These are phyloP conservation scores for Flaveria robusta DNA, from an alignment of 129 eudicot genomes.

Conservation along the genomic window DNA sequence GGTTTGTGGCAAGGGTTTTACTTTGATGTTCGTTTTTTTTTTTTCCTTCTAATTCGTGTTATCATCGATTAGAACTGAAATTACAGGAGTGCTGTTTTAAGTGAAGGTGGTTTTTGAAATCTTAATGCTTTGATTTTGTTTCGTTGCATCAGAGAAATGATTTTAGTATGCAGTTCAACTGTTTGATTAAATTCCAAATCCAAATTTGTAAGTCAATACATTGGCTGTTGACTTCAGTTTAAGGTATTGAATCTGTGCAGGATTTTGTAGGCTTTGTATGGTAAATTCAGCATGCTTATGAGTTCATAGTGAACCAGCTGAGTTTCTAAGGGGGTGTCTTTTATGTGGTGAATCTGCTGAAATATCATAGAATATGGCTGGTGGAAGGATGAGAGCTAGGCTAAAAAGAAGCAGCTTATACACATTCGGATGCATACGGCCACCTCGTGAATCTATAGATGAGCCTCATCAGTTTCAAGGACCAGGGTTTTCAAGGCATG, in stretches of 20 bases:
- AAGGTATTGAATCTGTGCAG: constrained; percentile 20
- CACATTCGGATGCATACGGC: constrained; percentile 46
- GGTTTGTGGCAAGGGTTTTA: constrained; percentile 15
- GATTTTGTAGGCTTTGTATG: constrained; percentile 18
- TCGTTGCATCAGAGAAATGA: neutral
- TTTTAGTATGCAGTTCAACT: constrained; percentile 14
- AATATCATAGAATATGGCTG: constrained; percentile 33
- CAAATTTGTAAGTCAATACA: neutral
- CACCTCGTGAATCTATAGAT: constrained; percentile 34
- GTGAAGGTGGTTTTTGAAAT: constrained; percentile 5
- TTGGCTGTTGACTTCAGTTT: neutral
- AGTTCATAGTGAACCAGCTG: neutral
- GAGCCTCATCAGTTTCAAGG: constrained; percentile 45
- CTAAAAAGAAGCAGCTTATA: constrained; percentile 51
- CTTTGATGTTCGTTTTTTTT: neutral
- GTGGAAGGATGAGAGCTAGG: constrained; percentile 47
- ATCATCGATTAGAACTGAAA: neutral
- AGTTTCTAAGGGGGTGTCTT: neutral
- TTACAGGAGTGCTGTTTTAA: neutral
- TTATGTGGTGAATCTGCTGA: constrained; percentile 5
- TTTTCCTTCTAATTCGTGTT: neutral
- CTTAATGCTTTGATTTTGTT: neutral
- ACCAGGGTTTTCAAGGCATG: constrained; percentile 42
- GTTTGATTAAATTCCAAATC: constrained; percentile 29
- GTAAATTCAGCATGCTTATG: neutral